Evolutionary conservation across 73 alveolate genomes (phyloP).

Genomic region (Durusdinium trenchii): DNA sequence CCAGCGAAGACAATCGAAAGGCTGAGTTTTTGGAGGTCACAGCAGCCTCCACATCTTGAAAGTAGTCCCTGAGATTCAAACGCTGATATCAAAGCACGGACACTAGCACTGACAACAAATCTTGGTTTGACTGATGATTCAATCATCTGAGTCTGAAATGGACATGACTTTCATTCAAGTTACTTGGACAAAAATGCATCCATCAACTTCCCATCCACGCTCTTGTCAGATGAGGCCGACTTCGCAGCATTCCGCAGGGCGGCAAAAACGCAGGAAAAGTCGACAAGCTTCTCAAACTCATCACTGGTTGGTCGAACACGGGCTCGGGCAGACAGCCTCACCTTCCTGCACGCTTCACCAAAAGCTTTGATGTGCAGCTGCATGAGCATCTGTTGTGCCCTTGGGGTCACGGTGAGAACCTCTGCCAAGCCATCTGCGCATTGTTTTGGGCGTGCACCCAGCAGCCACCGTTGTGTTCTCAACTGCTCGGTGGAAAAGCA

Average conservation of each 20-base stretch:
- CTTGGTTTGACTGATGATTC: too few relatives aligned
- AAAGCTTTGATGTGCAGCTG: not conserved
- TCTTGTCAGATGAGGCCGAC: not conserved
- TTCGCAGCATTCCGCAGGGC: not conserved
- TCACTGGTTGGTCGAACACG: not conserved
- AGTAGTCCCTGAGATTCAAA: not conserved
- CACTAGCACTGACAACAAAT: too few relatives aligned
- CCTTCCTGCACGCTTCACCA: not conserved
- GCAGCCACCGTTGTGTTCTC: not conserved
- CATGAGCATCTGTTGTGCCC: not conserved
- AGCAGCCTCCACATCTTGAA: not conserved
- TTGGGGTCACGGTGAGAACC: not conserved
- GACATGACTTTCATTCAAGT: not conserved
- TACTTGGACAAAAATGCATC: constrained; percentile 8
- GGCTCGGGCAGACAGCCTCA: not conserved
- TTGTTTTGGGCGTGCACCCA: not conserved
- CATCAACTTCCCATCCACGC: not conserved
- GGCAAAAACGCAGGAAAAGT: not conserved
- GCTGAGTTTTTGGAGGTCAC: not conserved
- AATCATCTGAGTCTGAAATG: too few relatives aligned
- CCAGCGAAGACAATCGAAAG: not conserved
- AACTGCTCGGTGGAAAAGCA: not conserved
- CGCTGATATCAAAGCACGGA: too few relatives aligned
- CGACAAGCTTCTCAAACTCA: constrained; percentile 22
- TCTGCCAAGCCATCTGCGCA: not conserved